Conservation (phyloP, 768 basidiomycete genomes). For the Trametes coccinea region DNA sequence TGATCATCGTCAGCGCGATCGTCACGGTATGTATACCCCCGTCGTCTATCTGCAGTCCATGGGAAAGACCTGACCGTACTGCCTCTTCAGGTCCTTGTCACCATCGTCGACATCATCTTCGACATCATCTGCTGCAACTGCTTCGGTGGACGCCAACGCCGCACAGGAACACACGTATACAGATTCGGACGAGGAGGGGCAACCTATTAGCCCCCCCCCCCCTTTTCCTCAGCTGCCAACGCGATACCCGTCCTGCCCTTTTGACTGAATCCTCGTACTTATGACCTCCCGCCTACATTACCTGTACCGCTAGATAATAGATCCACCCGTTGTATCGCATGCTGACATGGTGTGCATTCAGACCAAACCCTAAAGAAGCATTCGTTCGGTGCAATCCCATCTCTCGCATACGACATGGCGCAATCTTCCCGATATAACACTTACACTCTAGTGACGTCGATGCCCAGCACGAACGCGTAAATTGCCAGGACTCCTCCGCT, state of each 20-base stretch:
- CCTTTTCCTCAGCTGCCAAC: background rate
- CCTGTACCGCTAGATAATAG: background rate
- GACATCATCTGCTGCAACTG: slow-evolving; percentile 48
- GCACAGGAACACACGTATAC: slow-evolving; percentile 31
- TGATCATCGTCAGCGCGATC: slow-evolving; percentile 60
- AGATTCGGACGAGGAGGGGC: slow-evolving; percentile 23
- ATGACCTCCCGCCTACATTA: background rate
- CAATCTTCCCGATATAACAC: too few species aligned
- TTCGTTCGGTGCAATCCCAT: too few species aligned
- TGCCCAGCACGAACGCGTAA: too few species aligned
- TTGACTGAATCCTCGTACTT: too few species aligned
- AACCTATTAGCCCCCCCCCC: background rate
- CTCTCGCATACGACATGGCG: too few species aligned
- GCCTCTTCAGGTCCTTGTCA: slow-evolving; percentile 54
- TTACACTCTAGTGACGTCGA: too few species aligned
- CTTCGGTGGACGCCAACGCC: slow-evolving; percentile 30
- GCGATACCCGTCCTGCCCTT: background rate
- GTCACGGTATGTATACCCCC: slow-evolving; percentile 48
- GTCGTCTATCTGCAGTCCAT: background rate
- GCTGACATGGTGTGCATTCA: too few species aligned
- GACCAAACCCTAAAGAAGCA: too few species aligned
- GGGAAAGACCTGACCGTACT: background rate
- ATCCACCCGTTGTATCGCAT: too few species aligned
- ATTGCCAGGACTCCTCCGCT: too few species aligned
- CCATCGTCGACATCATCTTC: slow-evolving; percentile 61